phyloP scores from a whole-genome alignment of 2,329 filamentous ascomycete species.

The Fusarium hainanense region DNA sequence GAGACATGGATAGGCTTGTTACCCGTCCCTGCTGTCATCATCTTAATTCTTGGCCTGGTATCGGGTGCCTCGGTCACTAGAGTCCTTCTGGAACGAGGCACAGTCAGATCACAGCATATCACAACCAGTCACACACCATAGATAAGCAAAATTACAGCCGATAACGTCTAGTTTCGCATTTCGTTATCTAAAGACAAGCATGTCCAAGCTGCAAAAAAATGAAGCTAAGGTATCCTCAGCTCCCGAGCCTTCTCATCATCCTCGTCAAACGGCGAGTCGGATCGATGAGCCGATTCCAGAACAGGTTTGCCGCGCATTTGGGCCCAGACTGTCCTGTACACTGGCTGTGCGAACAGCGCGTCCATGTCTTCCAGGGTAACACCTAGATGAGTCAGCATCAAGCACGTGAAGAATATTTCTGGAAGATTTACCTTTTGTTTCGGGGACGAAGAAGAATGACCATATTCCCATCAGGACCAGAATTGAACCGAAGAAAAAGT shows the following conservation, averaged over 20 bases:
- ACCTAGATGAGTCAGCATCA: constrained; percentile 35
- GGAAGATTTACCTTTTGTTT: constrained; percentile 58
- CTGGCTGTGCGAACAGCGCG: constrained; percentile 46
- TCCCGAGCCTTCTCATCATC: constrained; percentile 36
- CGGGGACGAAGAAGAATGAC: constrained; percentile 62
- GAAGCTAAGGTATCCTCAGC: constrained; percentile 36
- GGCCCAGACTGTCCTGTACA: constrained; percentile 50
- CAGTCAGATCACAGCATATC: constrained; percentile 12
- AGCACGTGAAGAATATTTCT: neutral
- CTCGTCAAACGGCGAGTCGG: constrained; percentile 38
- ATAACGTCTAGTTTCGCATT: constrained; percentile 17
- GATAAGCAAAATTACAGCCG: constrained; percentile 12
- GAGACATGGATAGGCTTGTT: constrained; percentile 4
- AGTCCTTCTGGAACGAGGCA: constrained; percentile 25
- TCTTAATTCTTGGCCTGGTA: constrained; percentile 1
- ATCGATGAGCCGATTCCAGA: constrained; percentile 30
- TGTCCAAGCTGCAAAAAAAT: constrained; percentile 11
- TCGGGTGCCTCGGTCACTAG: neutral
- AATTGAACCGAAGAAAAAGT: constrained; percentile 63
- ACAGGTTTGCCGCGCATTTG: constrained; percentile 38
- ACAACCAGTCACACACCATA: constrained; percentile 11
- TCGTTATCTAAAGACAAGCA: constrained; percentile 14
- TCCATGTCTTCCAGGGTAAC: constrained; percentile 63
- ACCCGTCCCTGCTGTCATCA: constrained; percentile 20
- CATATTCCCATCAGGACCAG: constrained; percentile 59